phyloP scores from a whole-genome alignment of 192 early-diverging fungal species.

The Backusella circina region DNA sequence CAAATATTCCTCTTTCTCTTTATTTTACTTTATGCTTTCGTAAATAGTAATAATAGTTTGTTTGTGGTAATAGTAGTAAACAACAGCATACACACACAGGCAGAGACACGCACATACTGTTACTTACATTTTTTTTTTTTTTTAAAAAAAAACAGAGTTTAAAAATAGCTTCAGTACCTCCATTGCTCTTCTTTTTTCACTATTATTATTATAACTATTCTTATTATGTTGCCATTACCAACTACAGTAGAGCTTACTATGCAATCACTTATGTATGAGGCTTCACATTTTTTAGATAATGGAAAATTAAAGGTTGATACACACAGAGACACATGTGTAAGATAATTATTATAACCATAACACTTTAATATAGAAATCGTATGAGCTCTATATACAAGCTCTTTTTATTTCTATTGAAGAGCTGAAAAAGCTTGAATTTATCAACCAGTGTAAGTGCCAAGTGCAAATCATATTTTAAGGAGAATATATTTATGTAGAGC shows the following conservation, averaged over 20 bases:
- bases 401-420: conserved; percentile 39
- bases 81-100: neutral
- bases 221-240: neutral
- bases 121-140: neutral
- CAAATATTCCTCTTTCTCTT: neutral
- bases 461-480: neutral
- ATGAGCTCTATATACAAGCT: conserved; percentile 39
- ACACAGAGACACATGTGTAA: neutral
- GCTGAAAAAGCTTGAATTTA: conserved; percentile 43
- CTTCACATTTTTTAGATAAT: neutral
- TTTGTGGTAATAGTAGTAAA: conserved; percentile 4
- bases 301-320: conserved; percentile 8
- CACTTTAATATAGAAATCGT: conserved; percentile 12
- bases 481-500: neutral
- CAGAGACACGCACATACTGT: neutral
- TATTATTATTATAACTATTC: neutral
- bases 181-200: neutral
- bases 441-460: conserved; percentile 42
- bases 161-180: neutral
- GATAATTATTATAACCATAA: neutral
- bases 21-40: neutral
- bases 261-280: conserved; percentile 1
- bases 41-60: neutral
- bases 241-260: neutral
- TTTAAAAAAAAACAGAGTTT: neutral